Evolutionary conservation across 768 basidiomycete genomes (phyloP).

Genomic region (Boletus subparvulus): DNA sequence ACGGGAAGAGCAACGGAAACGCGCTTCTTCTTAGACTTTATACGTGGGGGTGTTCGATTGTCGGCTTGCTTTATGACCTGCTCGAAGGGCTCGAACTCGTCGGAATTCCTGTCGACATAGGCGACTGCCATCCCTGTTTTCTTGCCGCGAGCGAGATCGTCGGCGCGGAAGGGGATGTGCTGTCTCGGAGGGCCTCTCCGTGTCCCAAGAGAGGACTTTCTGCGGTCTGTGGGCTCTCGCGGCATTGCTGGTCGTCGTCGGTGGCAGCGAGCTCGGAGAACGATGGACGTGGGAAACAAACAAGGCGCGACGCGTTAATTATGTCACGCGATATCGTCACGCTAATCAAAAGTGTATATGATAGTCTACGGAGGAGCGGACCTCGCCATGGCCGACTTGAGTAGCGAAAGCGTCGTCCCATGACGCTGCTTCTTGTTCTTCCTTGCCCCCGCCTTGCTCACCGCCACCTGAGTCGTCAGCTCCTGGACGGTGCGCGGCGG

Average conservation of each 20-base stretch:
- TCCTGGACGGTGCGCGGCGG: slow-evolving; percentile 22
- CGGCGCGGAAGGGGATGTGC: slow-evolving; percentile 76
- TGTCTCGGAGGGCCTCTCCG: slow-evolving; percentile 62
- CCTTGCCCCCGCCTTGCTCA: slow-evolving; percentile 4
- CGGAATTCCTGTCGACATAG: slow-evolving; percentile 69
- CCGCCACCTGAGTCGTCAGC: slow-evolving; percentile 13
- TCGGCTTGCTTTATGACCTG: slow-evolving; percentile 70
- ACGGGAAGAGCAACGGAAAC: slow-evolving; percentile 35
- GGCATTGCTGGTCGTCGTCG: slow-evolving; percentile 24
- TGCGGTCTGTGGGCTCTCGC: slow-evolving; percentile 23
- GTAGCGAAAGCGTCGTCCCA: slow-evolving; percentile 12
- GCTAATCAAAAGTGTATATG: not conserved
- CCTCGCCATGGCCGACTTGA: slow-evolving; percentile 21
- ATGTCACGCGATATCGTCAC: slow-evolving; percentile 30
- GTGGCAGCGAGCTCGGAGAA: slow-evolving; percentile 12
- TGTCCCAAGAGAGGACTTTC: slow-evolving; percentile 41
- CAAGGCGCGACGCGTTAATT: slow-evolving; percentile 26
- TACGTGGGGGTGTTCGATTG: slow-evolving; percentile 58
- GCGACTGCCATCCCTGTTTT: slow-evolving; percentile 73
- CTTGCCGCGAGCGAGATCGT: slow-evolving; percentile 76
- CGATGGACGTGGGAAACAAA: slow-evolving; percentile 26
- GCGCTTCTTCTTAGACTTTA: slow-evolving; percentile 52
- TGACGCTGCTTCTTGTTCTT: not conserved
- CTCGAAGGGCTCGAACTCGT: slow-evolving; percentile 82
- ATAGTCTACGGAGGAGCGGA: not conserved